These are phyloP conservation scores for Pythium phragmitis DNA, from an alignment of 352 stramenopile genomes.

Conservation along the genomic window DNA sequence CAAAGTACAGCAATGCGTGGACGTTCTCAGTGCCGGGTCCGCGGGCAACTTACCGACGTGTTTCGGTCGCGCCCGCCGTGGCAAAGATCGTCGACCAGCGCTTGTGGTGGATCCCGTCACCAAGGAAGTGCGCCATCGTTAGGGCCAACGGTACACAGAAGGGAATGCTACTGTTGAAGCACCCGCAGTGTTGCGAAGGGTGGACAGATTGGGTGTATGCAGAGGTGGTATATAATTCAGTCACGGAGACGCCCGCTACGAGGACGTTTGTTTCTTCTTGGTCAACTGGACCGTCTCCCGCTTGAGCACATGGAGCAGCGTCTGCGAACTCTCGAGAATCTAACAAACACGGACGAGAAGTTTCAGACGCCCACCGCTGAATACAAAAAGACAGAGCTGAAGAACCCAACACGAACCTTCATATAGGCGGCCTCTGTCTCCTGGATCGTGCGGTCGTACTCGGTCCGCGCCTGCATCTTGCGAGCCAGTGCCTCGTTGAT, in stretches of 20 bases:
- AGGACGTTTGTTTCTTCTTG: conserved; percentile 94
- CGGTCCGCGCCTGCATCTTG: conserved; percentile 89
- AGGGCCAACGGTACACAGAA: conserved; percentile 12
- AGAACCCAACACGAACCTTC: conserved; percentile 50
- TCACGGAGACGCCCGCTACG: conserved; percentile 18
- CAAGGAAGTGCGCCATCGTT: conserved; percentile 64
- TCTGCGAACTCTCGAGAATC: conserved; percentile 94
- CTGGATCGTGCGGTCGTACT: conserved; percentile 94
- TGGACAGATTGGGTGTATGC: not conserved
- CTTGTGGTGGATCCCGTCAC: conserved; percentile 63
- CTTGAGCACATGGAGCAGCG: conserved; percentile 94
- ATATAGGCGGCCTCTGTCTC: conserved; percentile 94
- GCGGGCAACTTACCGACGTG: conserved; percentile 31
- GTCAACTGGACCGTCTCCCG: conserved; percentile 92
- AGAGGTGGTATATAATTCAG: conserved; percentile 2
- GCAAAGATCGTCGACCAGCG: conserved; percentile 68
- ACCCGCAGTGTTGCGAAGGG: too few species aligned
- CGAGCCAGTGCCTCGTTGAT: conserved; percentile 91
- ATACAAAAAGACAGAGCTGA: not conserved
- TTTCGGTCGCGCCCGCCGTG: conserved; percentile 62
- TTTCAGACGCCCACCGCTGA: not conserved
- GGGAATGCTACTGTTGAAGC: not conserved
- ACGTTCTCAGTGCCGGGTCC: conserved; percentile 43
- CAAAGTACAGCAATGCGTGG: conserved; percentile 67
- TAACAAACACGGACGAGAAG: conserved; percentile 8